These are phyloP conservation scores for Neonectria coccinea DNA, from an alignment of 2,329 filamentous ascomycete genomes.

Conservation along the genomic window DNA sequence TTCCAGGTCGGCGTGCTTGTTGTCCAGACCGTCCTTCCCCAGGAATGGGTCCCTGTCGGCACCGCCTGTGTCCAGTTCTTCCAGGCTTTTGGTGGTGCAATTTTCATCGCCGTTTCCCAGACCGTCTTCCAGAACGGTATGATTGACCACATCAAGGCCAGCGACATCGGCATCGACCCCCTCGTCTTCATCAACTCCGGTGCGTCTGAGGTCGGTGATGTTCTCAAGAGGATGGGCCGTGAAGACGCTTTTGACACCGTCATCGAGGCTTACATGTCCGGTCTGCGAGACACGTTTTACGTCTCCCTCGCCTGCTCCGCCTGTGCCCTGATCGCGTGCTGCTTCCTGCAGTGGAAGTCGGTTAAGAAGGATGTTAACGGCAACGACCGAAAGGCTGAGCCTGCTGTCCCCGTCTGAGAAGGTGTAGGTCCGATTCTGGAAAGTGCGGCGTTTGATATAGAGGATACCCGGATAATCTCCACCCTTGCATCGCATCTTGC, in stretches of 20 bases:
- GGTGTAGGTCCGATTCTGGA: constrained; percentile 11
- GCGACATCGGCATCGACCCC: constrained; percentile 60
- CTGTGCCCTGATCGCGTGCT: constrained; percentile 57
- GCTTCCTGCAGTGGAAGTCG: constrained; percentile 64
- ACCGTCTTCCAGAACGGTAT: constrained; percentile 76
- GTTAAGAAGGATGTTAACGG: constrained; percentile 58
- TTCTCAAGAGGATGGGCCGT: constrained; percentile 57
- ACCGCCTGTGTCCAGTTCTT: constrained; percentile 69
- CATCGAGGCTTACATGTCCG: constrained; percentile 61
- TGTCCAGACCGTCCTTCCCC: constrained; percentile 64
- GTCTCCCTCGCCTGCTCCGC: constrained; percentile 62
- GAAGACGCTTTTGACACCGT: constrained; percentile 57
- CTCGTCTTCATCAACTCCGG: constrained; percentile 64
- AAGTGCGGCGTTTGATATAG: constrained; percentile 39
- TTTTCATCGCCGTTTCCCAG: constrained; percentile 74
- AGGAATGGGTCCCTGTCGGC: constrained; percentile 62
- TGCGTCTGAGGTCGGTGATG: constrained; percentile 60
- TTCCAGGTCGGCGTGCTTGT: constrained; percentile 62
- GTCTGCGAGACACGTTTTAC: constrained; percentile 64
- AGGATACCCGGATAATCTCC: constrained; percentile 45
- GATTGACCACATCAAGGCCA: constrained; percentile 60
- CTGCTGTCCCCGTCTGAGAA: constrained; percentile 42
- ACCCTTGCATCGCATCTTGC: constrained; percentile 34
- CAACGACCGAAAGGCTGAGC: constrained; percentile 43
- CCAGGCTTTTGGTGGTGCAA: constrained; percentile 73